These are phyloP conservation scores for Nemania sp. DNA, from an alignment of 2,329 filamentous ascomycete genomes.

Conservation along the genomic window DNA sequence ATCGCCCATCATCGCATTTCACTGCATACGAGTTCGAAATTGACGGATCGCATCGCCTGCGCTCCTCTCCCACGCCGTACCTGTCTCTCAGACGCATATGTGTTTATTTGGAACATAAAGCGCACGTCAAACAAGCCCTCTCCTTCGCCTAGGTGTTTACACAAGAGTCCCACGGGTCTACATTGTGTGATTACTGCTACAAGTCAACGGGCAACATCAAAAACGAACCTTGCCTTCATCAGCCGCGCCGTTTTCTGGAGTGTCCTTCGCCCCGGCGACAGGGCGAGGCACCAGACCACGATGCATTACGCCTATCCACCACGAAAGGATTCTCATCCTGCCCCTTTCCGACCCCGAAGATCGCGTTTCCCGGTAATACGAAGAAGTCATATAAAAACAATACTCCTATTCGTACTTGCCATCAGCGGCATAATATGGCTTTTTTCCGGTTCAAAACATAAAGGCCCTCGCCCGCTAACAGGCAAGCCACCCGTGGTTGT, in stretches of 20 bases:
- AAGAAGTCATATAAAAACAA: conserved; percentile 64
- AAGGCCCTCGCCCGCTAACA: conserved; percentile 46
- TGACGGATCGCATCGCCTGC: conserved; percentile 7
- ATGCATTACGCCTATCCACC: conserved; percentile 93
- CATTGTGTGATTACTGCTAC: conserved; percentile 3
- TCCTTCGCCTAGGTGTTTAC: neutral
- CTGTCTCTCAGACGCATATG: neutral
- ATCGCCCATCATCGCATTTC: conserved; percentile 8
- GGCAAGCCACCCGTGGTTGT: conserved; percentile 71
- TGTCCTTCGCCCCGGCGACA: conserved; percentile 1
- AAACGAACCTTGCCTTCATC: conserved; percentile 1
- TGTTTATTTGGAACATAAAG: neutral
- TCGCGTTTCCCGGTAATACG: conserved; percentile 60
- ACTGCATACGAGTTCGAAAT: neutral
- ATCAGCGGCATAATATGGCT: conserved; percentile 66
- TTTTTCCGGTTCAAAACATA: conserved; percentile 48
- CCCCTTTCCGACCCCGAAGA: conserved; percentile 68
- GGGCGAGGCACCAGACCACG: conserved; percentile 33
- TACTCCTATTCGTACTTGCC: conserved; percentile 58
- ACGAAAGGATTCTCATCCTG: conserved; percentile 78
- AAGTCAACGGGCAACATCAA: neutral
- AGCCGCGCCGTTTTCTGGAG: neutral
- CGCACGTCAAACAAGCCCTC: conserved; percentile 1
- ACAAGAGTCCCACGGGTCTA: conserved; percentile 7
- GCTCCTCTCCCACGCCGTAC: neutral